Conservation (phyloP, 192 early-diverging fungal species). For the Coemansia sp. region DNA sequence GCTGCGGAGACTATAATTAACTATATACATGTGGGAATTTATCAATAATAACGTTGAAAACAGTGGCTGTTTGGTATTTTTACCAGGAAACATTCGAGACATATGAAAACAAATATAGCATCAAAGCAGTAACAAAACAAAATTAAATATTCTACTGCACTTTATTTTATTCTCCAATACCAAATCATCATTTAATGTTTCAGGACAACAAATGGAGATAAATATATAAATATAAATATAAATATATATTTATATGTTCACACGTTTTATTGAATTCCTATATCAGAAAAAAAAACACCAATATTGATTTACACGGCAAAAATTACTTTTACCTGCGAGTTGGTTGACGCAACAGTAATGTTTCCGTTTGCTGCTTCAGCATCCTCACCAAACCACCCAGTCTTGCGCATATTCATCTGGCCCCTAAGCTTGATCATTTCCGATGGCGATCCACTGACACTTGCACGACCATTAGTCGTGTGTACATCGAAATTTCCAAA, state of each 20-base stretch:
- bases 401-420: slow-evolving; percentile 4
- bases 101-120: too few species aligned
- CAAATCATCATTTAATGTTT: too few species aligned
- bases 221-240: background rate
- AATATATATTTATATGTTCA: background rate
- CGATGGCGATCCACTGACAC: background rate
- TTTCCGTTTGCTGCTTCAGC: background rate
- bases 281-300: background rate
- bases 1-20: too few species aligned
- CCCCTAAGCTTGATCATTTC: background rate
- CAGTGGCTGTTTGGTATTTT: too few species aligned
- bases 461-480: slow-evolving; percentile 26
- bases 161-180: too few species aligned
- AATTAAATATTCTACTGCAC: too few species aligned
- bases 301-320: slow-evolving; percentile 5
- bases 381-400: slow-evolving; percentile 12
- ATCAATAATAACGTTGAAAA: too few species aligned
- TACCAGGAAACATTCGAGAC: too few species aligned
- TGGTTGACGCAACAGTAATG: slow-evolving; percentile 23
- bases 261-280: background rate
- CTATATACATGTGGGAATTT: too few species aligned
- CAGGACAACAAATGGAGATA: background rate
- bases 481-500: slow-evolving; percentile 26
- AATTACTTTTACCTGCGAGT: slow-evolving; percentile 11
- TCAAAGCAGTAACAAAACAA: too few species aligned